Conservation (phyloP, 1,139 yeast species). For the Martiniozyma asiatica region DNA sequence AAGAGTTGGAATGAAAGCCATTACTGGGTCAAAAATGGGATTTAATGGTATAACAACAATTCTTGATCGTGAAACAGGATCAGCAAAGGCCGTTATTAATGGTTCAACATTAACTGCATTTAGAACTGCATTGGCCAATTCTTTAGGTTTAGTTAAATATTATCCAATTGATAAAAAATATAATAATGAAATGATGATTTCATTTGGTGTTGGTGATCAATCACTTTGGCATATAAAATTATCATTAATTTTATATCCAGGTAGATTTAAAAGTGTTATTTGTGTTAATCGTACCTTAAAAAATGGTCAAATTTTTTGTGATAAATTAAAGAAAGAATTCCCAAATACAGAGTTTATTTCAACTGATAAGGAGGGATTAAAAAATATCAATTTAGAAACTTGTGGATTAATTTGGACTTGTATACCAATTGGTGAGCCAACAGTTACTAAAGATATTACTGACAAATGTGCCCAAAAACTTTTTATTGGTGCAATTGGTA, state of each 20-base stretch:
- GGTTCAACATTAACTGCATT: conserved; percentile 55
- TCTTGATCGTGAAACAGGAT: conserved; percentile 39
- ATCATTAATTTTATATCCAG: conserved; percentile 31
- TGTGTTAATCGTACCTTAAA: conserved; percentile 35
- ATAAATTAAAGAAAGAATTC: conserved; percentile 20
- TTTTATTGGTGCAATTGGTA: conserved; percentile 52
- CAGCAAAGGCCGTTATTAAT: conserved; percentile 40
- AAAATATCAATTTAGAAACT: conserved; percentile 19
- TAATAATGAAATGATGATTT: conserved; percentile 21
- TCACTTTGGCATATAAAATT: conserved; percentile 54
- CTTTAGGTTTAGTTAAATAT: conserved; percentile 33
- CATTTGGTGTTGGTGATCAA: conserved; percentile 58
- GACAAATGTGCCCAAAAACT: conserved; percentile 25
- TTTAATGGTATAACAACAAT: conserved; percentile 42
- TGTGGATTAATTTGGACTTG: conserved; percentile 45
- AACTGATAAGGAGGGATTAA: conserved; percentile 12
- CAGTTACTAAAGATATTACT: conserved; percentile 28
- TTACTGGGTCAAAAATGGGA: conserved; percentile 41
- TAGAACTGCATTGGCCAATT: conserved; percentile 52
- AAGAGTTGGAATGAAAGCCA: conserved; percentile 32
- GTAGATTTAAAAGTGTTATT: conserved; percentile 27
- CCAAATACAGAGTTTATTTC: conserved; percentile 17
- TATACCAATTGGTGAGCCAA: conserved; percentile 42
- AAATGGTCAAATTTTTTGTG: conserved; percentile 27
- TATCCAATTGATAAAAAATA: conserved; percentile 19